Evolutionary conservation across 148 eudicot genomes (phyloP).

Genomic region (Rhododendron ovatum): DNA sequence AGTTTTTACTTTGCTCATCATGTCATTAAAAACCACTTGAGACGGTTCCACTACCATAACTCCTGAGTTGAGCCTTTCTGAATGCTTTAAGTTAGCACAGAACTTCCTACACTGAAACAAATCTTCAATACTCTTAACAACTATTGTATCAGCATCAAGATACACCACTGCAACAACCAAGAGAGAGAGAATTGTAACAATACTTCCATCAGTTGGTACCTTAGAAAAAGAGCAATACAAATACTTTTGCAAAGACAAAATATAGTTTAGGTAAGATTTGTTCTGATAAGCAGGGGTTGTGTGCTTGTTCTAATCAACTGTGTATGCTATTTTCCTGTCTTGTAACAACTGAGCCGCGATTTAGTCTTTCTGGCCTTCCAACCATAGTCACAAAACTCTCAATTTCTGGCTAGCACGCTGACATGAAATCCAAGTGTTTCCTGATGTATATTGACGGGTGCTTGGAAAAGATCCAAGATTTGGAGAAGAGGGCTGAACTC

Average conservation of each 20-base stretch:
- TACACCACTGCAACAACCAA: constrained; percentile 65
- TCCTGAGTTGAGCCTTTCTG: constrained; percentile 95
- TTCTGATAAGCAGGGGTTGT: not conserved
- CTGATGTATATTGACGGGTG: not conserved
- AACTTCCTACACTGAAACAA: constrained; percentile 86
- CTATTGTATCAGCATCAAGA: constrained; percentile 99
- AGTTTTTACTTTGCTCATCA: constrained; percentile 72
- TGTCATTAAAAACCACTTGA: constrained; percentile 68
- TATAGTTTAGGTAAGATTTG: not conserved
- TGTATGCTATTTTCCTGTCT: not conserved
- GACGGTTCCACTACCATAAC: constrained; percentile 98
- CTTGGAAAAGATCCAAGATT: not conserved
- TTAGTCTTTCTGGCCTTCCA: not conserved
- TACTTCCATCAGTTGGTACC: not conserved
- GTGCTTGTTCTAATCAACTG: not conserved
- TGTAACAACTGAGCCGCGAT: not conserved
- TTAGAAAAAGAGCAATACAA: not conserved
- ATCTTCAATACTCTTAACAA: constrained; percentile 80
- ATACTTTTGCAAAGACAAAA: not conserved
- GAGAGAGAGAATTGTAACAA: not conserved
- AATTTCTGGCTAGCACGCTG: not conserved
- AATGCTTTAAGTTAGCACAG: constrained; percentile 97
- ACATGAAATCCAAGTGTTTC: not conserved
- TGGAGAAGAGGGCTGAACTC: not conserved
- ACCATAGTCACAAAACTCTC: not conserved